A percentile compares a stretch with the other conserved stretches of the same genome.
Evolutionary conservation across 192 early-diverging fungal genomes (phyloP).

Genomic region (Podila epicladia): DNA sequence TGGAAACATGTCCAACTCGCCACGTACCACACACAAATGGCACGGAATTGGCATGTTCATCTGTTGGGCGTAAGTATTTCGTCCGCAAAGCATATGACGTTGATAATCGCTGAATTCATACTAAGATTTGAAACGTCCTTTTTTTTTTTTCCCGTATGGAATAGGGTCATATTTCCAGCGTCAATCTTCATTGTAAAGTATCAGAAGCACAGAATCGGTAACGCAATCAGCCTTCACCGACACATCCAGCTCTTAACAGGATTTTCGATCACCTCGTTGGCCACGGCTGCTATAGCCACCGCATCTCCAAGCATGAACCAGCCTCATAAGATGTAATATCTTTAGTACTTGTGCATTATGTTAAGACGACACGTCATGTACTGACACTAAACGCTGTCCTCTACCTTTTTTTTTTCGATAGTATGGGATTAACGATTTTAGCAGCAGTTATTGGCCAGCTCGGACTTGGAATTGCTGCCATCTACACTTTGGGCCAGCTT

Average conservation of each 20-base stretch:
- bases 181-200: conserved; percentile 19
- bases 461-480: conserved; percentile 9
- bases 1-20: neutral
- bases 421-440: conserved; percentile 13
- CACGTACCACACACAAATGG: neutral
- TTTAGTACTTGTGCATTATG: too few relatives aligned
- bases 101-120: too few relatives aligned
- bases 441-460: conserved; percentile 9
- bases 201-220: conserved; percentile 8
- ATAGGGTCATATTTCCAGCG: conserved; percentile 3
- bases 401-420: too few relatives aligned
- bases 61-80: conserved; percentile 1
- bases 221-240: conserved; percentile 16
- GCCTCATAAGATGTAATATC: neutral
- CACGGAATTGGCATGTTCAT: conserved; percentile 27
- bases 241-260: conserved; percentile 13
- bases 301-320: neutral
- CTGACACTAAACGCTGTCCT: too few relatives aligned
- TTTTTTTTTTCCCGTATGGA: too few relatives aligned
- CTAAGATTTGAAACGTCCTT: too few relatives aligned
- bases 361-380: too few relatives aligned
- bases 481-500: neutral
- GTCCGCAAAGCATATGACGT: too few relatives aligned
- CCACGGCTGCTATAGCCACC: conserved; percentile 16
- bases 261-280: conserved; percentile 10